These are phyloP conservation scores for Apiotrichum sp. DNA, from an alignment of 1,284 basidiomycete genomes.

Conservation along the genomic window DNA sequence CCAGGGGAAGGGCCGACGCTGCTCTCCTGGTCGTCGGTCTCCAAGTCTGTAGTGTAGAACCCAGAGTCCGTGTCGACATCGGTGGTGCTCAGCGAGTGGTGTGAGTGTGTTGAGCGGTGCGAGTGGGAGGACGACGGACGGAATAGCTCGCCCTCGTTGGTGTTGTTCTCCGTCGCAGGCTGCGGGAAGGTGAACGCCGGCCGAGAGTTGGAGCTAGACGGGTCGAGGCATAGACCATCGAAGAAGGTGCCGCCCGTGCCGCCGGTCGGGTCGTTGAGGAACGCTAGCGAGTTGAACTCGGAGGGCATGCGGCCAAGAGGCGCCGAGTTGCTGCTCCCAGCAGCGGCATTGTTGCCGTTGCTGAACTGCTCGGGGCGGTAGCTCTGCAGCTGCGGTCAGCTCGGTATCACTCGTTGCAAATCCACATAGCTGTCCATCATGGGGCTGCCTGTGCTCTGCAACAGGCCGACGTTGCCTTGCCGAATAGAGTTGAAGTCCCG, in stretches of 20 bases:
- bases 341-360: neutral
- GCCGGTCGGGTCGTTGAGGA: constrained; percentile 10
- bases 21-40: constrained; percentile 6
- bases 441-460: constrained; percentile 11
- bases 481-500: constrained; percentile 14
- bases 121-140: constrained; percentile 9
- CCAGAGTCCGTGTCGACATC: constrained; percentile 11
- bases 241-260: constrained; percentile 5
- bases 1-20: constrained; percentile 6
- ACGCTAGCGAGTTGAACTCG: constrained; percentile 15
- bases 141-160: neutral
- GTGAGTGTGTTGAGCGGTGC: neutral
- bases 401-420: neutral
- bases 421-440: constrained; percentile 7
- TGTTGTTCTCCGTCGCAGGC: neutral
- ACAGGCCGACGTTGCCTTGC: constrained; percentile 11
- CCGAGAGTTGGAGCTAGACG: too few relatives aligned
- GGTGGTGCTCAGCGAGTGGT: constrained; percentile 2
- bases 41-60: constrained; percentile 10
- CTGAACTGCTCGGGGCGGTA: neutral
- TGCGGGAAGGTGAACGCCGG: too few relatives aligned
- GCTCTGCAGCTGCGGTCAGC: neutral
- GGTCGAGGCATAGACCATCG: neutral
- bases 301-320: neutral
- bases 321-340: neutral